These are phyloP conservation scores for Psilocybe tampanensis DNA, from an alignment of 768 basidiomycete species.

Conservation along the genomic window DNA sequence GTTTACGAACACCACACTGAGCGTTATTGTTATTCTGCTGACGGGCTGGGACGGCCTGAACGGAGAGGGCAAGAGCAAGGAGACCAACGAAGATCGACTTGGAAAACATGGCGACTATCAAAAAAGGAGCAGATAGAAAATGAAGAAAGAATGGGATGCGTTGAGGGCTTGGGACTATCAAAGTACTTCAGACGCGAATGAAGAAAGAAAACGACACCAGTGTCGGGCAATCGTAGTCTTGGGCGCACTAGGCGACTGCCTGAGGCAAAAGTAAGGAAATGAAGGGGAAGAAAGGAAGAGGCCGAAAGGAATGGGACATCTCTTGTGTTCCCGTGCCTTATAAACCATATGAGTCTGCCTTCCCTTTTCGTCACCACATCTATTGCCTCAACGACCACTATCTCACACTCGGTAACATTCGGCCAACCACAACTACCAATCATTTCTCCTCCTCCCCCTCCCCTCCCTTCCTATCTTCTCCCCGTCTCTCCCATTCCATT, in stretches of 20 bases:
- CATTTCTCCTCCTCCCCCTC: not conserved
- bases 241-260: slow-evolving; percentile 46
- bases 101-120: slow-evolving; percentile 40
- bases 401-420: slow-evolving; percentile 7
- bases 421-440: not conserved
- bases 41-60: slow-evolving; percentile 30
- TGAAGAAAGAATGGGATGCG: slow-evolving; percentile 22
- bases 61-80: slow-evolving; percentile 39
- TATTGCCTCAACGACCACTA: slow-evolving; percentile 12
- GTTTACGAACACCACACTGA: slow-evolving; percentile 25
- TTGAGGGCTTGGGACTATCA: slow-evolving; percentile 28
- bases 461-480: too few species aligned
- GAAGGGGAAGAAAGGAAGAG: slow-evolving; percentile 14
- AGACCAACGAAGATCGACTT: slow-evolving; percentile 41
- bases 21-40: not conserved
- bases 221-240: slow-evolving; percentile 50
- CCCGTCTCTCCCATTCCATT: not conserved
- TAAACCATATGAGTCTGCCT: slow-evolving; percentile 9
- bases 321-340: slow-evolving; percentile 15
- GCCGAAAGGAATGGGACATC: slow-evolving; percentile 13
- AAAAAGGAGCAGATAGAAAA: slow-evolving; percentile 14
- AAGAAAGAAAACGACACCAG: slow-evolving; percentile 54
- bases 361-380: slow-evolving; percentile 11
- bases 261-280: slow-evolving; percentile 24
- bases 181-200: slow-evolving; percentile 25